Evolutionary conservation across 192 early-diverging fungal species (phyloP).

Genomic region (Anaeromyces robustus): DNA sequence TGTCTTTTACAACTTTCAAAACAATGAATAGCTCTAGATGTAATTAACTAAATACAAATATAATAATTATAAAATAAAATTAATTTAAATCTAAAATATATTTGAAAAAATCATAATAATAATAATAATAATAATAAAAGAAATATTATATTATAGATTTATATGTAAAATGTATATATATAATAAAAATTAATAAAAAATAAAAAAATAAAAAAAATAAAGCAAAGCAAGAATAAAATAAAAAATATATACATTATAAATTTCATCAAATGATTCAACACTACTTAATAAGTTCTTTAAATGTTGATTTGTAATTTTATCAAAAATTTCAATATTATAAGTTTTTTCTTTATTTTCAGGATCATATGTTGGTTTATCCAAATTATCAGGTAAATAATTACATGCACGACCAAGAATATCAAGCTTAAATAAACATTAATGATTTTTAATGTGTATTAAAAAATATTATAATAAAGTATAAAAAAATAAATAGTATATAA

Average conservation of each 20-base stretch:
- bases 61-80: not conserved
- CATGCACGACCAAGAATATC: conserved; percentile 53
- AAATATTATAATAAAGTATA: too few species aligned
- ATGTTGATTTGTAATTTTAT: conserved; percentile 48
- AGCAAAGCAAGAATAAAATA: too few species aligned
- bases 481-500: too few species aligned
- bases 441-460: not conserved
- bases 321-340: not conserved
- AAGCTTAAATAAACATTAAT: conserved; percentile 23
- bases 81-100: too few species aligned
- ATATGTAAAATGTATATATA: too few species aligned
- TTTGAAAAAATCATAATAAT: too few species aligned
- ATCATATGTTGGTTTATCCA: conserved; percentile 22
- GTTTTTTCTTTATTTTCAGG: conserved; percentile 26
- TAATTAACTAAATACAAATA: conserved; percentile 25
- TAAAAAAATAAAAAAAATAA: too few species aligned
- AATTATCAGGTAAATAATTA: conserved; percentile 28
- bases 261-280: conserved; percentile 46
- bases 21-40: conserved; percentile 46
- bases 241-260: conserved; percentile 27
- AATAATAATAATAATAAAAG: too few species aligned
- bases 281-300: conserved; percentile 38
- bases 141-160: too few species aligned
- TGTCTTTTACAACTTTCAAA: conserved; percentile 46
- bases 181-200: too few species aligned